These are phyloP conservation scores for Raddia distichophylla DNA, from an alignment of 176 grass and related monocot genomes.

Conservation along the genomic window DNA sequence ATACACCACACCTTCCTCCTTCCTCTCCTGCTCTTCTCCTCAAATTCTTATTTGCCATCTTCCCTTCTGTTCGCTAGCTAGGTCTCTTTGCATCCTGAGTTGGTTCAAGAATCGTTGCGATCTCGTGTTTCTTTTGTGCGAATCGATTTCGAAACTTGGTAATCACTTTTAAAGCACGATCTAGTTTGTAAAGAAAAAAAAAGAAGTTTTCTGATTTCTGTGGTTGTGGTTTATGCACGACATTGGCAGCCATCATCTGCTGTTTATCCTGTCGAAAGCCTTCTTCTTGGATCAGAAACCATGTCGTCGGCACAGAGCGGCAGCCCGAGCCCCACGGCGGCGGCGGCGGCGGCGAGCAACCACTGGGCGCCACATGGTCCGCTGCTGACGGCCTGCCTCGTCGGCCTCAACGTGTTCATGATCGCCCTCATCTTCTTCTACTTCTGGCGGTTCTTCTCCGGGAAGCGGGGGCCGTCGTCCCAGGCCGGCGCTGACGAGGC, in stretches of 20 bases:
- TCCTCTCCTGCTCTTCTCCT: background rate
- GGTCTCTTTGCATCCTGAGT: background rate
- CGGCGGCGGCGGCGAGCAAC: constrained; percentile 18
- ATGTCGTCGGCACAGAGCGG: constrained; percentile 39
- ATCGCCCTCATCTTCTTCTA: constrained; percentile 58
- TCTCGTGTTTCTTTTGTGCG: background rate
- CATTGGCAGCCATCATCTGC: background rate
- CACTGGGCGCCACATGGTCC: constrained; percentile 45
- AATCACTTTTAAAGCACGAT: background rate
- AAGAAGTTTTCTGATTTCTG: background rate
- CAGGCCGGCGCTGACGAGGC: background rate
- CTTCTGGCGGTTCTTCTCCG: constrained; percentile 70
- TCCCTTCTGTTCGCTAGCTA: background rate
- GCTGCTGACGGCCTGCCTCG: constrained; percentile 41
- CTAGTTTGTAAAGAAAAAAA: background rate
- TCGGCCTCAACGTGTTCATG: constrained; percentile 57
- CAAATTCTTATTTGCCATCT: background rate
- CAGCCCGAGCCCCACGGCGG: constrained; percentile 11
- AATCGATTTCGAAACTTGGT: background rate
- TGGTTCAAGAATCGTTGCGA: background rate
- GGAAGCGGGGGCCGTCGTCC: constrained; percentile 13
- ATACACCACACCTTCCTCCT: constrained; percentile 13
- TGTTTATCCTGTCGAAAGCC: constrained; percentile 2
- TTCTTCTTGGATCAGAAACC: constrained; percentile 1
- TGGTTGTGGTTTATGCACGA: constrained; percentile 43